Base-by-base conservation (phyloP, 331 rosid genomes). In the Phaseolus coccineus region DNA sequence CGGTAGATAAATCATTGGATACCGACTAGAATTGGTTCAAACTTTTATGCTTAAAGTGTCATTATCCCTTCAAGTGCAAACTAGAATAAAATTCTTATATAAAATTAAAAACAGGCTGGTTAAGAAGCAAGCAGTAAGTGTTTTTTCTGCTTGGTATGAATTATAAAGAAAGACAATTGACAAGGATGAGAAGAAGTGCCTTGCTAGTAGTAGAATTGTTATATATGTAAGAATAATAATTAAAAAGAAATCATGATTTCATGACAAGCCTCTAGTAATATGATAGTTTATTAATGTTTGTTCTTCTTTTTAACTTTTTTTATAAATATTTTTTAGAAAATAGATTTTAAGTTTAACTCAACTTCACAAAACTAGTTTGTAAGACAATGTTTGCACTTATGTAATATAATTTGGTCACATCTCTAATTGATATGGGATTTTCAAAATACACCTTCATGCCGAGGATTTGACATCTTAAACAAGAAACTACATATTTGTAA, bases 1-100 rank as follows among this genome's bases (percentile, higher is more conserved):
- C 47, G 51, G 50, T 61, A 33, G 73, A 28, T 52, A 70, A 61
- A 53, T 69, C 46, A 28, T n/a, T 53, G 33, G 61, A 27, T 52
- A 40, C 39, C 40, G 40, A 27, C 40, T 57, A 52, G 50, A 64
- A 64, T 46, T 52, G 52, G 24, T 65, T 73, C 70, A 73, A 73
- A 27, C 70, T 53, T 39, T 22, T 79, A 52, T 28, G 42, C 52
- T 53, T 47, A 28, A 80, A 14, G 39, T 67, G 56, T 28, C 10
- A 11, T 31, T 51, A 31, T 50, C 57, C 31, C 12, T 28, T 31
- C 13, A 30, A 51, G 46, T 70, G 22, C 27, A 58, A 71, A 44
- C 57, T 61, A 37, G 8, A 40, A 40, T 68, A 68, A 70, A 70
- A 47, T 68, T 33, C 4, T 8, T 47, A 70, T 47, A 70, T 55